Conservation (phyloP, 139 green algal species). For the Chlamydomonas incerta region DNA sequence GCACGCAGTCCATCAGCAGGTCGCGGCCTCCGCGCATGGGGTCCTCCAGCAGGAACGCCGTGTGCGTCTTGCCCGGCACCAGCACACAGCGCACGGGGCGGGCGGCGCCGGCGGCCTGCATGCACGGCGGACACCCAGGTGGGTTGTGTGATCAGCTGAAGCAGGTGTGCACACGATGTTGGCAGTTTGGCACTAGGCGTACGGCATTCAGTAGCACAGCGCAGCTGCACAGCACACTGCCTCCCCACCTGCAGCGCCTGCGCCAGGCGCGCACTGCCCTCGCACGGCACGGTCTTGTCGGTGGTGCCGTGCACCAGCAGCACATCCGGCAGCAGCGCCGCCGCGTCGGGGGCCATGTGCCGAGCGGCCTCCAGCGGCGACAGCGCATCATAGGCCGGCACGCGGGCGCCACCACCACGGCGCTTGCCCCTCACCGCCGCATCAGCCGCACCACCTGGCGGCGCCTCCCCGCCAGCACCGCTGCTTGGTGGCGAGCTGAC, state of each 20-base stretch:
- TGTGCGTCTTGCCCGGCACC: slow-evolving; percentile 72
- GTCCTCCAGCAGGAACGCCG: slow-evolving; percentile 68
- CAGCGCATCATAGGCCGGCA: slow-evolving; percentile 60
- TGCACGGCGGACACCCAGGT: too few relatives aligned
- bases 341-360: neutral
- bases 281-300: slow-evolving; percentile 82
- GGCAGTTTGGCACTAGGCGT: too few relatives aligned
- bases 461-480: too few relatives aligned
- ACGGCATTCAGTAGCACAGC: too few relatives aligned
- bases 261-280: slow-evolving; percentile 67
- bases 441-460: too few relatives aligned
- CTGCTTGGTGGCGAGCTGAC: too few relatives aligned
- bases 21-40: slow-evolving; percentile 69
- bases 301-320: slow-evolving; percentile 86
- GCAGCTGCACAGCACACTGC: neutral
- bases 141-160: neutral
- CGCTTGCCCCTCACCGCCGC: too few relatives aligned
- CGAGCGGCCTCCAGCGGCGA: slow-evolving; percentile 73
- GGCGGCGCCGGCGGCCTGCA: slow-evolving; percentile 45
- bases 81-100: slow-evolving; percentile 33
- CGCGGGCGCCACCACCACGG: too few relatives aligned
- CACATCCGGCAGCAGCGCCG: slow-evolving; percentile 62
- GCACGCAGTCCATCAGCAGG: slow-evolving; percentile 61
- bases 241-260: slow-evolving; percentile 65
- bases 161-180: neutral